Conservation (phyloP, 73 alveolate species). For the Paramecium sonneborni region DNA sequence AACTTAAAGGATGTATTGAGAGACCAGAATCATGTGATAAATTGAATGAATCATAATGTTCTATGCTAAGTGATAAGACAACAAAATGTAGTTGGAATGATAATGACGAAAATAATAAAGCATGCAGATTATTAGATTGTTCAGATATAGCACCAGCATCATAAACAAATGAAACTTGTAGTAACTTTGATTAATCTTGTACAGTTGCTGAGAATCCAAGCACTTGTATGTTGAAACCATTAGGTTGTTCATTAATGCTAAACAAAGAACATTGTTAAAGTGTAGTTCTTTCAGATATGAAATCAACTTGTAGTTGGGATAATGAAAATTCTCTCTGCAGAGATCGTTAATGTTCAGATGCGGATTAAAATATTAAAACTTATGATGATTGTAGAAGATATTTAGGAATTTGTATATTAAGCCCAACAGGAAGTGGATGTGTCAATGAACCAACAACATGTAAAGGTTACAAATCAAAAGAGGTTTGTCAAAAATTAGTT, state of each 20-base stretch:
- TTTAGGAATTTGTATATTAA: not conserved
- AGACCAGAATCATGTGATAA: slow-evolving; percentile 3
- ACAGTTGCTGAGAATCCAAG: not conserved
- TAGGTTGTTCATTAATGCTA: not conserved
- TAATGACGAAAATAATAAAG: not conserved
- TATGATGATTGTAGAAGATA: not conserved
- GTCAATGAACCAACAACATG: not conserved
- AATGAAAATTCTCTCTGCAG: not conserved
- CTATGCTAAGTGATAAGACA: not conserved
- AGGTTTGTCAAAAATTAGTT: not conserved
- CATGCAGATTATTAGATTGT: not conserved
- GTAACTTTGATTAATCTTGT: not conserved
- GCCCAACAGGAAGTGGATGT: not conserved
- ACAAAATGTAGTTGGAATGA: slow-evolving; percentile 5
- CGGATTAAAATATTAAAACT: not conserved
- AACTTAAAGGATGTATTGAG: not conserved
- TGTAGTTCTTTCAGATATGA: not conserved
- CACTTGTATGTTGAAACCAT: not conserved
- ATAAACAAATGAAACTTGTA: not conserved
- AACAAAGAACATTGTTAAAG: not conserved
- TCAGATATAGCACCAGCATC: not conserved
- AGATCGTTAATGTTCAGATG: not conserved
- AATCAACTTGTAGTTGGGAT: not conserved
- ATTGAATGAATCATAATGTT: not conserved
- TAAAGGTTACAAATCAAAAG: not conserved